Percentiles rank a stretch among this genome's conserved stretches.
Evolutionary conservation across 2,329 filamentous ascomycete genomes (phyloP).

Genomic region (Ceratocystis ficicola): DNA sequence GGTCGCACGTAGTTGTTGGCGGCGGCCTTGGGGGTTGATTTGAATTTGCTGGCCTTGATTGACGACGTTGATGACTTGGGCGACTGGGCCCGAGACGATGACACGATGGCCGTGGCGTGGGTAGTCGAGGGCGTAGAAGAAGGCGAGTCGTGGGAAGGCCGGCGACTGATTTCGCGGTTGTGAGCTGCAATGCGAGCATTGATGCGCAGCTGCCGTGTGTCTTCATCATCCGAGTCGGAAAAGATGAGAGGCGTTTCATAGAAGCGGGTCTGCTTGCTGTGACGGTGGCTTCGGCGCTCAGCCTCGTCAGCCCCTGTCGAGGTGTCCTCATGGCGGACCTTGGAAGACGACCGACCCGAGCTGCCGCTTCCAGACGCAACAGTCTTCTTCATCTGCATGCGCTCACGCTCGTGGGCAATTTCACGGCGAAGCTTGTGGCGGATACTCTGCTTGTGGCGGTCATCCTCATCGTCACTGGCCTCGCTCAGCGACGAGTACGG

Average conservation of each 20-base stretch:
- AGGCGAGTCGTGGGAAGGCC: background rate
- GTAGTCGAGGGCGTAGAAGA: background rate
- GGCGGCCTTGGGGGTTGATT: background rate
- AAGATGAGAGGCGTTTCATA: background rate
- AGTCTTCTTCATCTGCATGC: background rate
- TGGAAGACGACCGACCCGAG: background rate
- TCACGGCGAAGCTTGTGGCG: conserved; percentile 2
- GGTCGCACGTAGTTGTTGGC: background rate
- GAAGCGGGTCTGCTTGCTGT: background rate
- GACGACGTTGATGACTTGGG: background rate
- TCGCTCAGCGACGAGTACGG: background rate
- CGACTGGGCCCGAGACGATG: background rate
- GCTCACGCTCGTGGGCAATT: conserved; percentile 5
- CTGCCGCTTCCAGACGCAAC: background rate
- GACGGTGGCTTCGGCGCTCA: background rate
- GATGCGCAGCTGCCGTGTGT: conserved; percentile 3
- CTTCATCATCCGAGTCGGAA: background rate
- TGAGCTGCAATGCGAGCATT: conserved; percentile 11
- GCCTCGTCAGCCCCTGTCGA: background rate
- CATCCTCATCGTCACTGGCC: background rate
- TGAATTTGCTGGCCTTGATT: background rate
- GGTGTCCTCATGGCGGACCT: background rate
- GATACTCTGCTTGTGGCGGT: background rate
- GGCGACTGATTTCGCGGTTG: conserved; percentile 6
- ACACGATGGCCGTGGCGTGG: background rate